Evolutionary conservation across 768 basidiomycete genomes (phyloP).

Genomic region (Agrocybe praecox): DNA sequence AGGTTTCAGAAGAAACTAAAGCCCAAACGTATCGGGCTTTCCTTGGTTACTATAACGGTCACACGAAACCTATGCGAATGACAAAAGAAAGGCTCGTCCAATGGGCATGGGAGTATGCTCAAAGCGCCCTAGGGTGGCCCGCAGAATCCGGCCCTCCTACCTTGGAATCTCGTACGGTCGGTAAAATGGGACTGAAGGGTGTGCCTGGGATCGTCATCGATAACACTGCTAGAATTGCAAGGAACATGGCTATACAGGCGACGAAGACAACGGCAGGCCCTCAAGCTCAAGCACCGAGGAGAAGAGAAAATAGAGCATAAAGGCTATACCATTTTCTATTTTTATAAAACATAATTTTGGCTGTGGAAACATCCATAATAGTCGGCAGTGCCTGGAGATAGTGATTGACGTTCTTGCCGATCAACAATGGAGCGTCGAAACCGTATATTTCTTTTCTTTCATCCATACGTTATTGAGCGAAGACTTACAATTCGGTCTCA

Average conservation of each 20-base stretch:
- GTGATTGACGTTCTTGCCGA: too few relatives aligned
- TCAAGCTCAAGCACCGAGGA: neutral
- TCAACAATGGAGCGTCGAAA: too few relatives aligned
- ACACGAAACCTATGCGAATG: constrained; percentile 38
- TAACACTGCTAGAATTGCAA: neutral
- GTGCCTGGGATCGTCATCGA: neutral
- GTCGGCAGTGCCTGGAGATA: too few relatives aligned
- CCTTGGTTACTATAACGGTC: constrained; percentile 59
- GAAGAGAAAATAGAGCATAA: neutral
- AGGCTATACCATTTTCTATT: neutral
- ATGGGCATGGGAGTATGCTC: constrained; percentile 38
- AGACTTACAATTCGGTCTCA: neutral
- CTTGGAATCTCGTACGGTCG: constrained; percentile 44
- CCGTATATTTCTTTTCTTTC: too few relatives aligned
- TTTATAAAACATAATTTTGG: neutral
- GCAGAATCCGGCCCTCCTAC: constrained; percentile 31
- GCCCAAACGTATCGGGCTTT: constrained; percentile 54
- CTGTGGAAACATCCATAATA: neutral
- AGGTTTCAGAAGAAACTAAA: constrained; percentile 37
- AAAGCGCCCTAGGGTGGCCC: constrained; percentile 38
- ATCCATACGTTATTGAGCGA: too few relatives aligned
- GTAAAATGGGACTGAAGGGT: constrained; percentile 39
- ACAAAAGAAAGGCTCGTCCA: constrained; percentile 40
- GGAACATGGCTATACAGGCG: neutral
- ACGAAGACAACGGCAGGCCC: neutral